Percentiles rank a stretch among this genome's conserved stretches.
Evolutionary conservation across 139 green algal species (phyloP).

Genomic region (Chlorella sp.): DNA sequence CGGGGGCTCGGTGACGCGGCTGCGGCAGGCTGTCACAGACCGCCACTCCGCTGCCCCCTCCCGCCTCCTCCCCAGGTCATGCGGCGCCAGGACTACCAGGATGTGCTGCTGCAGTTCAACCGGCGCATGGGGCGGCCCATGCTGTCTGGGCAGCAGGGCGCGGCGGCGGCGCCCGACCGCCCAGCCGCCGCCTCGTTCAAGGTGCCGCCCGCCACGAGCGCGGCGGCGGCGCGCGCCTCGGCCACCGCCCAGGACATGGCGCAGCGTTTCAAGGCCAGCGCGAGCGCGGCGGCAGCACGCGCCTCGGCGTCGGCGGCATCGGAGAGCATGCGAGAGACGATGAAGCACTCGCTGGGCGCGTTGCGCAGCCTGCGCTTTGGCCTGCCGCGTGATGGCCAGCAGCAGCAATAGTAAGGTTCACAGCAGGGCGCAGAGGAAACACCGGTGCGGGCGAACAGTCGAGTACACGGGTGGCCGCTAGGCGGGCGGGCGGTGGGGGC

Average conservation of each 20-base stretch:
- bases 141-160: background rate
- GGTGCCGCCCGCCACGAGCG: background rate
- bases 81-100: constrained; percentile 18
- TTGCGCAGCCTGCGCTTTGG: constrained; percentile 34
- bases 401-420: no score
- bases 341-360: constrained; percentile 29
- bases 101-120: constrained; percentile 33
- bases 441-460: no score
- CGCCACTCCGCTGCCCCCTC: background rate
- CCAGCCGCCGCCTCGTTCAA: background rate
- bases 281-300: constrained; percentile 16
- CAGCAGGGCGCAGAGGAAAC: no score
- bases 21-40: background rate
- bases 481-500: no score
- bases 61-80: constrained; percentile 17
- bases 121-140: constrained; percentile 13
- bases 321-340: constrained; percentile 46
- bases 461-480: no score
- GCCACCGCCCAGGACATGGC: constrained; percentile 36
- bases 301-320: constrained; percentile 18
- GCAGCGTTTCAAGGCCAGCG: constrained; percentile 9
- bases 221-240: constrained; percentile 15
- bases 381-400: no score
- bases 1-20: no score
- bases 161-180: background rate